Conservation (phyloP, 164 flowering plant genomes). For the Vitis cinerea region DNA sequence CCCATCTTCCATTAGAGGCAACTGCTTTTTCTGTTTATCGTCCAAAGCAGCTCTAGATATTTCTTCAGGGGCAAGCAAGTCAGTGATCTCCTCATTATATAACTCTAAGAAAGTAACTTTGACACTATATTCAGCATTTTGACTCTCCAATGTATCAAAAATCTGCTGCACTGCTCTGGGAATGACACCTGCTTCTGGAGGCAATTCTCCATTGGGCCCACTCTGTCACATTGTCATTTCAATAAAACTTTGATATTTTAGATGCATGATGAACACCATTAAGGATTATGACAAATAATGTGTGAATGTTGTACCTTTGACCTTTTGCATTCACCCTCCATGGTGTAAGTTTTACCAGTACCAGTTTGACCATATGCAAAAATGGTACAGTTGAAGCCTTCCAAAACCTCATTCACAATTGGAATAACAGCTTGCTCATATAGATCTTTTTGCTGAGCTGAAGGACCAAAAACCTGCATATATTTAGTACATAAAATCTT, state of each 20-base stretch:
- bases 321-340: slow-evolving; percentile 96
- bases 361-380: slow-evolving; percentile 99
- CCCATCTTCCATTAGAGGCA: slow-evolving; percentile 96
- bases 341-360: slow-evolving; percentile 93
- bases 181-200: slow-evolving; percentile 91
- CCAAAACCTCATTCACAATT: slow-evolving; percentile 90
- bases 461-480: slow-evolving; percentile 89
- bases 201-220: slow-evolving; percentile 83
- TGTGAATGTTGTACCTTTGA: slow-evolving; percentile 53
- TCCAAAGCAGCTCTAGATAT: slow-evolving; percentile 59
- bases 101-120: slow-evolving; percentile 95
- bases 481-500: neutral
- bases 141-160: slow-evolving; percentile 90
- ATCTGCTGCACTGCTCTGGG: slow-evolving; percentile 94
- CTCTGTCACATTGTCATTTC: slow-evolving; percentile 37
- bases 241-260: slow-evolving; percentile 1
- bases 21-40: slow-evolving; percentile 80
- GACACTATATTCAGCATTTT: slow-evolving; percentile 95
- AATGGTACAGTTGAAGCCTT: slow-evolving; percentile 95
- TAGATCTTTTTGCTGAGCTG: slow-evolving; percentile 82
- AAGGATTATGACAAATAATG: neutral
- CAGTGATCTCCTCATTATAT: slow-evolving; percentile 96
- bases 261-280: neutral
- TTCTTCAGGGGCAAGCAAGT: slow-evolving; percentile 90
- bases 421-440: slow-evolving; percentile 91